phyloP scores from a whole-genome alignment of 495 filamentous ascomycete species.

The Zalerion maritima region DNA sequence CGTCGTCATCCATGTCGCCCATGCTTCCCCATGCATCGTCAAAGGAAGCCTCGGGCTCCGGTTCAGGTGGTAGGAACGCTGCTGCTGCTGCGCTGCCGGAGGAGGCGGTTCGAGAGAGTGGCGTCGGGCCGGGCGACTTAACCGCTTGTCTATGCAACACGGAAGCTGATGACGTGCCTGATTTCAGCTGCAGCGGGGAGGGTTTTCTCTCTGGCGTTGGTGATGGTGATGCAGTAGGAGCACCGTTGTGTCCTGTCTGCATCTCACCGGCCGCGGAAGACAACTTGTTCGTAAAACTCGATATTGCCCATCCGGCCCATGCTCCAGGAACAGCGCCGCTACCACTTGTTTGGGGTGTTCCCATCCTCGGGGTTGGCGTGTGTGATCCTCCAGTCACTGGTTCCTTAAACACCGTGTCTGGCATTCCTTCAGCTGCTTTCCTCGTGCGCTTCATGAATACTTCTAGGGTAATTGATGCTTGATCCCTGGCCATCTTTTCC shows the following conservation, averaged over 20 bases:
- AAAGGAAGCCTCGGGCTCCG: conserved; percentile 37
- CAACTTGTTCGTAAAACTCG: conserved; percentile 94
- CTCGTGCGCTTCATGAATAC: conserved; percentile 73
- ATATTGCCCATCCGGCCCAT: conserved; percentile 97
- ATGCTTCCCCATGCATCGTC: conserved; percentile 61
- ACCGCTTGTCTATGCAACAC: conserved; percentile 37
- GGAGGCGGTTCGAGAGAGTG: conserved; percentile 27
- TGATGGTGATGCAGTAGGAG: conserved; percentile 5
- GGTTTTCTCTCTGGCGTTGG: conserved; percentile 6
- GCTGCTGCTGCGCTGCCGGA: conserved; percentile 27
- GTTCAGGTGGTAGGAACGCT: conserved; percentile 27
- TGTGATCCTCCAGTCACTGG: conserved; percentile 23
- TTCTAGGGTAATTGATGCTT: conserved; percentile 82
- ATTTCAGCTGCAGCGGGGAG: conserved; percentile 10
- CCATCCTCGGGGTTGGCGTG: conserved; percentile 45
- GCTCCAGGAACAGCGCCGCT: conserved; percentile 48
- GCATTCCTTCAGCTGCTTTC: conserved; percentile 59
- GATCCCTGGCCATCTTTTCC: conserved; percentile 82
- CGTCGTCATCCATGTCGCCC: conserved; percentile 42
- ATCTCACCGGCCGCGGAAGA: conserved; percentile 75
- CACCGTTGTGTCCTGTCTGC: conserved; percentile 23
- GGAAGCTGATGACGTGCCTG: conserved; percentile 35
- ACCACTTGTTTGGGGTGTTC: conserved; percentile 45
- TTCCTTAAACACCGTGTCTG: conserved; percentile 53
- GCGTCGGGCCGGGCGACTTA: conserved; percentile 27